A percentile compares a stretch with the other conserved stretches of the same genome.
Conservation (phyloP, 2,329 filamentous ascomycete species). For the Aspergillus intermedius region DNA sequence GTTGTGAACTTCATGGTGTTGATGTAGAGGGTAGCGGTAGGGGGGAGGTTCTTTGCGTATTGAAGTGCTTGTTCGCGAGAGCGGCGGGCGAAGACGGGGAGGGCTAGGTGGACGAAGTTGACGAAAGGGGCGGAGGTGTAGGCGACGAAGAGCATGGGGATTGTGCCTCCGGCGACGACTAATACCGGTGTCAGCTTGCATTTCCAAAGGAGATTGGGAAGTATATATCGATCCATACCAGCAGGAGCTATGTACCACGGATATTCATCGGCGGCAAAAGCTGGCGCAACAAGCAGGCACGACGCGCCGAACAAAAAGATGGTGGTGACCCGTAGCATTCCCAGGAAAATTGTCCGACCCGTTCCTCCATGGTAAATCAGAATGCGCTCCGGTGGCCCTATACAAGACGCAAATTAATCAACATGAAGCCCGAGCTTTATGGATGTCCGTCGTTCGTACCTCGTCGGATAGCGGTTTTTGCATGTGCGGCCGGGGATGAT, state of each 20-base stretch:
- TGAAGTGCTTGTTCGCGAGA: constrained; percentile 46
- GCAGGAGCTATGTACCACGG: constrained; percentile 38
- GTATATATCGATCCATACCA: constrained; percentile 23
- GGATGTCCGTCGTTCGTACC: constrained; percentile 14
- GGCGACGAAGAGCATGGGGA: constrained; percentile 60
- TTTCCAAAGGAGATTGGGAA: not conserved
- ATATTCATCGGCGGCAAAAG: constrained; percentile 44
- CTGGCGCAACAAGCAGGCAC: constrained; percentile 56
- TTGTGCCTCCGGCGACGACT: constrained; percentile 55
- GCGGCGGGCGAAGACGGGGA: constrained; percentile 59
- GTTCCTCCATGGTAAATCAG: constrained; percentile 72
- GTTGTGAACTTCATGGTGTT: constrained; percentile 42
- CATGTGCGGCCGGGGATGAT: constrained; percentile 10
- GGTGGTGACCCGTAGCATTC: constrained; percentile 63
- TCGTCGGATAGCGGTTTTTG: constrained; percentile 22
- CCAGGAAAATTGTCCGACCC: constrained; percentile 59
- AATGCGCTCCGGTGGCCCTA: constrained; percentile 41
- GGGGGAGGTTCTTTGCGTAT: constrained; percentile 40
- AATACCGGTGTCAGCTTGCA: not conserved
- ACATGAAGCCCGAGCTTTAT: constrained; percentile 6
- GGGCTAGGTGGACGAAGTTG: constrained; percentile 61
- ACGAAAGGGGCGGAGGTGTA: constrained; percentile 66
- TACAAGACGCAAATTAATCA: constrained; percentile 3
- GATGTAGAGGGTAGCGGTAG: constrained; percentile 38
- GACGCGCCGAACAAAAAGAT: constrained; percentile 65